A percentile compares a stretch with the other conserved stretches of the same genome.
phyloP scores from a whole-genome alignment of 306 rosid genomes.

The Acmispon strigosus region DNA sequence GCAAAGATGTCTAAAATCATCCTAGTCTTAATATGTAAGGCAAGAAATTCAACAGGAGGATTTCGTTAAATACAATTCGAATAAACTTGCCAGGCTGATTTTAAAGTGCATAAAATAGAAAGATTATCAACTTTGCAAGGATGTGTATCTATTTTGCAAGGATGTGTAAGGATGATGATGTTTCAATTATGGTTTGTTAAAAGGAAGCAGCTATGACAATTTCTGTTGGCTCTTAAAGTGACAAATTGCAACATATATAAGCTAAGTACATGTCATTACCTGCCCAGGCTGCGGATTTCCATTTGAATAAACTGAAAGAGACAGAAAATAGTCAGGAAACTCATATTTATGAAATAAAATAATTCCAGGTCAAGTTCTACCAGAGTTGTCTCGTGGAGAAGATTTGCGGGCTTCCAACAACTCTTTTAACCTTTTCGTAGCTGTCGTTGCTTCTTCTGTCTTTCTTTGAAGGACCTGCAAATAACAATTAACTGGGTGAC shows the following conservation, averaged over 20 bases:
- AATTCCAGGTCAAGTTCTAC: conserved; percentile 22
- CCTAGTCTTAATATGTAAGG: not conserved
- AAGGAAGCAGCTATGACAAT: conserved; percentile 1
- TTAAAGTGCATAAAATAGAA: not conserved
- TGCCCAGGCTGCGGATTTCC: conserved; percentile 50
- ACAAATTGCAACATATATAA: not conserved
- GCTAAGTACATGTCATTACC: conserved; percentile 38
- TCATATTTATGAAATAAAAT: not conserved
- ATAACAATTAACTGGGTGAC: not conserved
- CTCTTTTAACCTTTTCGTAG: conserved; percentile 65
- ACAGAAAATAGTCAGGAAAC: conserved; percentile 30
- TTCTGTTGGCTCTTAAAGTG: not conserved
- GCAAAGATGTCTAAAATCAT: not conserved
- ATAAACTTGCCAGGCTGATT: conserved; percentile 10
- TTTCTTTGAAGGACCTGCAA: conserved; percentile 78
- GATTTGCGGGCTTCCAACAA: conserved; percentile 69
- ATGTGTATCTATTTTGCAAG: conserved; percentile 1
- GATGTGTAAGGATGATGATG: not conserved
- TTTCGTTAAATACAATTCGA: not conserved
- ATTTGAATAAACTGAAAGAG: conserved; percentile 47
- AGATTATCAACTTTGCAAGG: conserved; percentile 5
- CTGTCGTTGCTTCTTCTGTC: conserved; percentile 80
- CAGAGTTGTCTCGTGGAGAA: conserved; percentile 56
- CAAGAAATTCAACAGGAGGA: conserved; percentile 6
- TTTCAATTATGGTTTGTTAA: conserved; percentile 15